Percentiles rank a stretch among this genome's conserved stretches.
Conservation (phyloP, 352 stramenopile genomes). For the Globisporangium solare region DNA sequence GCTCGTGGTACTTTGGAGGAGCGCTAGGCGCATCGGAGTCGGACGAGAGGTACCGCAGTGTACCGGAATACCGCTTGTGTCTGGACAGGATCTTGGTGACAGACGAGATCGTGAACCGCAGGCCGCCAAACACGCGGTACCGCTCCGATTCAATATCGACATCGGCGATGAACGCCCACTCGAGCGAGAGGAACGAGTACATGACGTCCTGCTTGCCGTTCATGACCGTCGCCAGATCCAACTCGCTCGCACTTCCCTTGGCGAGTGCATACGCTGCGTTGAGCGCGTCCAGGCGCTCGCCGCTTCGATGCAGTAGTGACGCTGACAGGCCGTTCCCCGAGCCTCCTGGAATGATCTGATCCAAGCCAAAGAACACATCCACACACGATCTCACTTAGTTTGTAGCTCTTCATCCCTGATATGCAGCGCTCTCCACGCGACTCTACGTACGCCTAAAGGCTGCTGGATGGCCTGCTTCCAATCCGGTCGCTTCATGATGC, state of each 20-base stretch:
- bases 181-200: constrained; percentile 80
- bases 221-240: constrained; percentile 55
- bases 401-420: too few species aligned
- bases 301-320: constrained; percentile 39
- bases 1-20: constrained; percentile 36
- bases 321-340: constrained; percentile 63
- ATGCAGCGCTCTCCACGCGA: neutral
- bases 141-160: constrained; percentile 74
- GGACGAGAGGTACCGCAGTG: constrained; percentile 31
- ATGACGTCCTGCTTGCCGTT: constrained; percentile 44
- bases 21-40: constrained; percentile 19
- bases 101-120: constrained; percentile 47
- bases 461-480: constrained; percentile 50
- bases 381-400: neutral
- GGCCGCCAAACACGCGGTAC: constrained; percentile 47
- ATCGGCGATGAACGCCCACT: constrained; percentile 81
- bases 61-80: constrained; percentile 31
- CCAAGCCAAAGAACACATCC: neutral
- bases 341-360: constrained; percentile 37
- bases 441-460: constrained; percentile 36
- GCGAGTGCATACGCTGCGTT: constrained; percentile 59
- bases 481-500: constrained; percentile 54
- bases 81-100: constrained; percentile 38
- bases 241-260: constrained; percentile 53
- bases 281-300: constrained; percentile 37